Evolutionary conservation across 1,139 yeast genomes (phyloP), one percentile per base, ranked within the genome.

Genomic region (Geotrichum fermentans): DNA sequence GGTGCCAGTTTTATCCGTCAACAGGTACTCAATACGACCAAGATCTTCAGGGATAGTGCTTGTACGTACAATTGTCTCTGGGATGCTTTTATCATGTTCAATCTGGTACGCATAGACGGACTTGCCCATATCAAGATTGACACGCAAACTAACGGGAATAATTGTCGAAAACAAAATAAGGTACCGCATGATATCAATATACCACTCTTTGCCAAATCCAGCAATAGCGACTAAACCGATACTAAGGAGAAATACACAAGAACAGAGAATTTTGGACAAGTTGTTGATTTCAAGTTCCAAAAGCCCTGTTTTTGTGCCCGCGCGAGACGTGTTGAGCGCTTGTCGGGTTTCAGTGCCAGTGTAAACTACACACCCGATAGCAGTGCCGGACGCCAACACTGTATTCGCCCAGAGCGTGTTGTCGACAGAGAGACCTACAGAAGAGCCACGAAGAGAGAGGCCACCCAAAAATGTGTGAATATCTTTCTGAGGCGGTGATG

Each of bases 331-430:
- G 66, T 92, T 92, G 82, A 90, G 77, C 43, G 95, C 87, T 68
- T 90, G 97, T 55, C 98, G 79, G 0, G 98, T 94, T 61, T 92
- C 97, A 33, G 71, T 67, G 18, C 99, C 99, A 0, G 98, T 92
- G 64, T 90, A 94, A 1, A 88, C 72, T 18, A 94, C 80, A 60
- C 92, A 80, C 1, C 96, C 98, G 34, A 89, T 72, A 13, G 95
- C 94, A 2, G 88, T 76, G 10, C 97, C 97, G 0, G 96, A 85
- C 0, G 98, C 98, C 30, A 94, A 71, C 0, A 94, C 97, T 0
- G 99, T 92, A 63, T 94, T 94, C 10, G 97, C 97, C 99, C 99
- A 94, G 62, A 94, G 68, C 0, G 98, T 88, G 62, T 92, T 92
- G 65, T 94, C 99, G 2, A 92, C 80, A 1, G 84, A 74, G 28